These are phyloP conservation scores for Pleomassaria siparia DNA, from an alignment of 2,329 filamentous ascomycete genomes.

Conservation along the genomic window DNA sequence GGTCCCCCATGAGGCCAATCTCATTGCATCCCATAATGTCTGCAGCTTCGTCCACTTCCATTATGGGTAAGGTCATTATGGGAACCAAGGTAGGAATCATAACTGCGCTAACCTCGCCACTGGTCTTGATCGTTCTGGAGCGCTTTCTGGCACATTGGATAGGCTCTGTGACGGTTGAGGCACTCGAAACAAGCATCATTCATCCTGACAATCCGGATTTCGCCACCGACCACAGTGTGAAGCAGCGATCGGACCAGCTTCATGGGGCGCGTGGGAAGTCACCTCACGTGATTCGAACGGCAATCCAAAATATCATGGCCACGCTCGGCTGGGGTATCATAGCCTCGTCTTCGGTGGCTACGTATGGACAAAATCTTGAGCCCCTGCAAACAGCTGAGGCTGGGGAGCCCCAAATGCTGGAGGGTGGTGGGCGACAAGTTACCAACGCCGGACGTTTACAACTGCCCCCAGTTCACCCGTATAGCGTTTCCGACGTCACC, in stretches of 20 bases:
- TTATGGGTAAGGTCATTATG: neutral
- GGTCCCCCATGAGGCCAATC: slow-evolving; percentile 26
- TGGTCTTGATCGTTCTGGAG: slow-evolving; percentile 28
- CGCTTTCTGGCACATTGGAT: slow-evolving; percentile 30
- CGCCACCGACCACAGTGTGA: slow-evolving; percentile 23
- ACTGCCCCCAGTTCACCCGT: slow-evolving; percentile 18
- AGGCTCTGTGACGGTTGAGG: slow-evolving; percentile 29
- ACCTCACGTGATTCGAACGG: slow-evolving; percentile 20
- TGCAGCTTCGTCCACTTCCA: slow-evolving; percentile 15
- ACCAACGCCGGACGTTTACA: slow-evolving; percentile 25
- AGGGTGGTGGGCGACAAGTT: slow-evolving; percentile 22
- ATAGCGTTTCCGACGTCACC: slow-evolving; percentile 2
- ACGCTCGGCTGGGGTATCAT: slow-evolving; percentile 29
- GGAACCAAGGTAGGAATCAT: slow-evolving; percentile 14
- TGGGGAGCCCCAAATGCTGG: slow-evolving; percentile 14
- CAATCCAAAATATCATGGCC: slow-evolving; percentile 25
- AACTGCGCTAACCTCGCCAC: slow-evolving; percentile 25
- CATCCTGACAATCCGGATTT: slow-evolving; percentile 34
- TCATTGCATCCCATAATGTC: slow-evolving; percentile 18
- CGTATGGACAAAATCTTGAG: neutral
- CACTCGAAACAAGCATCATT: slow-evolving; percentile 31
- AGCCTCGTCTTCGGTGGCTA: neutral
- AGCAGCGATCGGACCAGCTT: slow-evolving; percentile 22
- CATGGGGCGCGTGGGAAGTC: slow-evolving; percentile 27
- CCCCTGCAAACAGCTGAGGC: neutral